A percentile compares a stretch with the other conserved stretches of the same genome.
Evolutionary conservation across 75 land plant species (phyloP).

Genomic region (Sequoia sempervirens): DNA sequence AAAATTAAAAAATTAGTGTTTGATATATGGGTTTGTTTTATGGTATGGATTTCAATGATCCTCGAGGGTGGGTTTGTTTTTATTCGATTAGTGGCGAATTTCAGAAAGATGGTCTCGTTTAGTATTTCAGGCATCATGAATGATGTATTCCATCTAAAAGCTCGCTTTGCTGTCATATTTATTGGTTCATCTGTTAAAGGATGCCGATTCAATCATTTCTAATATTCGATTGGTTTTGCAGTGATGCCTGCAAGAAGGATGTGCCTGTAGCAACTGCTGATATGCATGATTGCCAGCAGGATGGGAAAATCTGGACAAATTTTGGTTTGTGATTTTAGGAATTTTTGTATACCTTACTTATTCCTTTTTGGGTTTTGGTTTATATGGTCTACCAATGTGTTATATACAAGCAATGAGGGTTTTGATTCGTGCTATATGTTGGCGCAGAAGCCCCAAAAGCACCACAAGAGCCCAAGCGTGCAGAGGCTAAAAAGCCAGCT

Average conservation of each 20-base stretch:
- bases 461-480: conserved; percentile 15
- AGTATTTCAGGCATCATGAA: not conserved
- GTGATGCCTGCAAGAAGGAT: conserved; percentile 51
- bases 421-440: not conserved
- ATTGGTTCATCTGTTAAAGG: not conserved
- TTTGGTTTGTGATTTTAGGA: conserved; percentile 15
- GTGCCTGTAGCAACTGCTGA: conserved; percentile 44
- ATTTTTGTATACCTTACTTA: not conserved
- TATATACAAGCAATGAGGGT: not conserved
- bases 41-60: not conserved
- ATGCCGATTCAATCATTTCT: not conserved
- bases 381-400: not conserved
- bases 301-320: conserved; percentile 54
- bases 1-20: not conserved
- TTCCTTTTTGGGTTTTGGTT: not conserved
- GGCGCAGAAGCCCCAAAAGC: conserved; percentile 42
- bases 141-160: not conserved
- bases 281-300: conserved; percentile 57
- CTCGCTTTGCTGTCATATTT: not conserved
- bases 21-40: not conserved
- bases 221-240: conserved; percentile 2
- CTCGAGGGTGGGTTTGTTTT: no score
- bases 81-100: no score
- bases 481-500: conserved; percentile 39
- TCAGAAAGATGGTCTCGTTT: not conserved